Evolutionary conservation across 306 rosid species (phyloP).

Genomic region (Bauhinia variegata): DNA sequence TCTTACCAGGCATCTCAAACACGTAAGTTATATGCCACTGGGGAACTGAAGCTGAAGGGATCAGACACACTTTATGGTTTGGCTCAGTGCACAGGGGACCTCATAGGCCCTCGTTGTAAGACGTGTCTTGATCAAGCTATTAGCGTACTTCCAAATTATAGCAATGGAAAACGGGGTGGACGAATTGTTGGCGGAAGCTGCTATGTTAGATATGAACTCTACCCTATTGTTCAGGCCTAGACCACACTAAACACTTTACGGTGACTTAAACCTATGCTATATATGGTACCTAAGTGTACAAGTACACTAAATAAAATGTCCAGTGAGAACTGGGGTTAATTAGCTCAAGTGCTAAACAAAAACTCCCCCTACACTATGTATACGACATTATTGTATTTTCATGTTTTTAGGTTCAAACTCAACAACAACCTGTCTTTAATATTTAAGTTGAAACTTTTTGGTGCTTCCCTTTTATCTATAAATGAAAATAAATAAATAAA

Average conservation of each 20-base stretch:
- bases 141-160: slow-evolving; percentile 15
- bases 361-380: no score
- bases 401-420: no score
- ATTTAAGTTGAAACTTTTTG: no score
- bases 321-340: no score
- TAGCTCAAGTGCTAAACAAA: no score
- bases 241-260: background rate
- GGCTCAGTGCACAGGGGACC: slow-evolving; percentile 38
- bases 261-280: background rate
- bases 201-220: slow-evolving; percentile 40
- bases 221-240: slow-evolving; percentile 32
- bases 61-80: slow-evolving; percentile 20
- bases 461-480: no score
- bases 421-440: no score
- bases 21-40: slow-evolving; percentile 19
- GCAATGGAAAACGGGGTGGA: slow-evolving; percentile 38
- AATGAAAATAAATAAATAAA: no score
- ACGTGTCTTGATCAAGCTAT: slow-evolving; percentile 39
- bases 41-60: background rate
- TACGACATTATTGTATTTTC: no score
- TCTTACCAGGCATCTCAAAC: slow-evolving; percentile 16
- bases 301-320: background rate
- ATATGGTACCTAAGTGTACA: background rate
- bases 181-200: slow-evolving; percentile 37
- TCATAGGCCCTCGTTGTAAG: slow-evolving; percentile 13